Evolutionary conservation across 139 green algal genomes (phyloP).

Genomic region (Chlamydomonas schloesseri): DNA sequence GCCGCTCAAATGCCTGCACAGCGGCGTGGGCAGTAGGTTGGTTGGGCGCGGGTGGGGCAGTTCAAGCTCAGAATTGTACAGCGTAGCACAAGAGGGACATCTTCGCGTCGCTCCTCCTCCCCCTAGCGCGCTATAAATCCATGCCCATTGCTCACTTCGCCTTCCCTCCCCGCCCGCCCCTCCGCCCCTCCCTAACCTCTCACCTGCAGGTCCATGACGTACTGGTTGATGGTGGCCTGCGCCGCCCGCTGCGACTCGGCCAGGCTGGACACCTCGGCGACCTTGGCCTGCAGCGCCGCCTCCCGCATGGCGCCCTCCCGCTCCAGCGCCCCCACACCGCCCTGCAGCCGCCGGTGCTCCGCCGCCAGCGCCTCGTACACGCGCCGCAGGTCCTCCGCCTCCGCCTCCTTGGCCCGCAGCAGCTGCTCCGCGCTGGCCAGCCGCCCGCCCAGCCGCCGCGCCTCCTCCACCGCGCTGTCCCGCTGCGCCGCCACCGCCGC

Average conservation of each 20-base stretch:
- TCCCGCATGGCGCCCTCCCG: conserved; percentile 68
- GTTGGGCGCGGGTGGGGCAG: no score
- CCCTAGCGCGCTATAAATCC: no score
- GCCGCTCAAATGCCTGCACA: conserved; percentile 82
- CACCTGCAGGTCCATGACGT: conserved; percentile 74
- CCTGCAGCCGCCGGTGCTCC: conserved; percentile 66
- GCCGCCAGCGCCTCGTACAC: conserved; percentile 71
- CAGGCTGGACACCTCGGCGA: conserved; percentile 67
- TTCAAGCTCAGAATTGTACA: no score
- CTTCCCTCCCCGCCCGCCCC: no score
- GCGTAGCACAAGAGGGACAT: no score
- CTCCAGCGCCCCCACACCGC: conserved; percentile 67
- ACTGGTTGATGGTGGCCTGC: conserved; percentile 70
- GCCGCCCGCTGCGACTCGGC: conserved; percentile 60
- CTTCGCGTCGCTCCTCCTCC: no score
- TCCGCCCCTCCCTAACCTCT: no score
- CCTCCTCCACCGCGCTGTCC: conserved; percentile 41
- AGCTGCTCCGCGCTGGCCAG: conserved; percentile 59
- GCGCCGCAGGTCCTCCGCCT: conserved; percentile 67
- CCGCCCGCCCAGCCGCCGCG: conserved; percentile 27
- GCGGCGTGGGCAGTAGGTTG: conserved; percentile 4
- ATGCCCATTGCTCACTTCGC: no score
- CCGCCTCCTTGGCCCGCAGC: conserved; percentile 62
- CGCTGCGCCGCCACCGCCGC: conserved; percentile 26
- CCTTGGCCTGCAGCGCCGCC: conserved; percentile 48